Evolutionary conservation across 1,284 basidiomycete species (phyloP).

Genomic region (Tranzscheliella williamsii): DNA sequence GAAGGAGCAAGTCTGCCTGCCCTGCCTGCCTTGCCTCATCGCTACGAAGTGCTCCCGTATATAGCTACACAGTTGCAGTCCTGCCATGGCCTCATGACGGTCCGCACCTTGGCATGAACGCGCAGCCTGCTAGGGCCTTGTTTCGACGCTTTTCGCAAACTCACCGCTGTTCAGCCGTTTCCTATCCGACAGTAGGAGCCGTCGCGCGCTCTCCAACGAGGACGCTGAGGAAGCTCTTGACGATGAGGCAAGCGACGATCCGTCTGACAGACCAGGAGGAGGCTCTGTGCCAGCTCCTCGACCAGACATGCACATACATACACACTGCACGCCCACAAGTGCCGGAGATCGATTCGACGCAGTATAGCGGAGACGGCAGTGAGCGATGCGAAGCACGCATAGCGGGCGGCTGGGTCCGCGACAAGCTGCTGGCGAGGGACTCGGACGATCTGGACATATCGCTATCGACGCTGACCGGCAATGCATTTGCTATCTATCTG

Average conservation of each 20-base stretch:
- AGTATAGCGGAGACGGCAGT: conserved; percentile 16
- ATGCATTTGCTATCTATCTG: conserved; percentile 82
- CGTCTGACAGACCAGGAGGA: conserved; percentile 36
- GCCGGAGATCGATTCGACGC: conserved; percentile 23
- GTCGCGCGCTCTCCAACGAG: no score
- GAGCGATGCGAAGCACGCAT: conserved; percentile 47
- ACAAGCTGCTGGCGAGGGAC: conserved; percentile 84
- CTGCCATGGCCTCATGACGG: no score
- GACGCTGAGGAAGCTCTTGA: no score
- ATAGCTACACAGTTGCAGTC: no score
- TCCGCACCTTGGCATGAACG: background rate
- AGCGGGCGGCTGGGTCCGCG: conserved; percentile 94
- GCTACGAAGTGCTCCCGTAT: no score
- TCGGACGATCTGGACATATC: conserved; percentile 95
- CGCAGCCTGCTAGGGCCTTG: background rate
- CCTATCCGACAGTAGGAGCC: no score
- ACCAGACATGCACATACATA: conserved; percentile 50
- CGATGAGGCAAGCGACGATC: conserved; percentile 24
- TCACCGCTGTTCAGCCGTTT: no score
- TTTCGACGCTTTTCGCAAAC: background rate
- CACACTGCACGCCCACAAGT: conserved; percentile 29
- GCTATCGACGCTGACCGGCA: conserved; percentile 80
- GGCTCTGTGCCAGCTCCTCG: conserved; percentile 49
- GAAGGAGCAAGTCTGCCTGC: no score
- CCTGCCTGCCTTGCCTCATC: no score